Conservation (phyloP, 768 basidiomycete species). For the Mycena vitilis region DNA sequence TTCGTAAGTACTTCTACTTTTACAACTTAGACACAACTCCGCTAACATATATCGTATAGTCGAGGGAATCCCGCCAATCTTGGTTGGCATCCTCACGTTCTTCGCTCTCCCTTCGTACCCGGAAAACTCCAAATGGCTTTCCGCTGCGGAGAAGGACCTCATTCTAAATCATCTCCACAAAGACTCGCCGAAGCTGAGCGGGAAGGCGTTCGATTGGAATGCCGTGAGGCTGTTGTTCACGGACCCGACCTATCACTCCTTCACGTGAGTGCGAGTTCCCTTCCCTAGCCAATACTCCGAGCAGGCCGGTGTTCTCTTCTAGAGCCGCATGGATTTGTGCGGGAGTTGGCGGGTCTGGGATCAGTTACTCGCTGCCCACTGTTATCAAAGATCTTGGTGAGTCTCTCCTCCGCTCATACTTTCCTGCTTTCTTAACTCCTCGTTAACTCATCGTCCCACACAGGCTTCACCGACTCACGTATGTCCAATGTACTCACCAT, state of each 20-base stretch:
- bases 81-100: conserved; percentile 37
- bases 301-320: too few species aligned
- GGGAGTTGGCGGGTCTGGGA: conserved; percentile 37
- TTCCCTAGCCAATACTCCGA: too few species aligned
- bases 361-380: conserved; percentile 38
- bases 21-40: conserved; percentile 1
- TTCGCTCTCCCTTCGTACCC: conserved; percentile 55
- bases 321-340: conserved; percentile 36
- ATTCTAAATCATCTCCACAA: conserved; percentile 45
- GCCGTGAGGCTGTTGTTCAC: conserved; percentile 29
- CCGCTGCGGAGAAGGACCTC: conserved; percentile 46
- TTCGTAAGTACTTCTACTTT: conserved; percentile 25
- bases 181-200: conserved; percentile 33
- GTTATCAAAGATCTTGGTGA: conserved; percentile 40
- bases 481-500: conserved; percentile 41
- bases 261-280: conserved; percentile 23
- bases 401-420: too few species aligned
- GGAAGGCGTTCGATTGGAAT: conserved; percentile 31
- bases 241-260: conserved; percentile 38
- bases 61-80: conserved; percentile 38
- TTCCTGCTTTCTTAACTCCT: too few species aligned
- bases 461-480: conserved; percentile 39
- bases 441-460: neutral
- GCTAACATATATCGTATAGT: conserved; percentile 25
- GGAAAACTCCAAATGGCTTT: conserved; percentile 52